phyloP scores from a whole-genome alignment of 768 basidiomycete species.

The Tulasnella sp. region DNA sequence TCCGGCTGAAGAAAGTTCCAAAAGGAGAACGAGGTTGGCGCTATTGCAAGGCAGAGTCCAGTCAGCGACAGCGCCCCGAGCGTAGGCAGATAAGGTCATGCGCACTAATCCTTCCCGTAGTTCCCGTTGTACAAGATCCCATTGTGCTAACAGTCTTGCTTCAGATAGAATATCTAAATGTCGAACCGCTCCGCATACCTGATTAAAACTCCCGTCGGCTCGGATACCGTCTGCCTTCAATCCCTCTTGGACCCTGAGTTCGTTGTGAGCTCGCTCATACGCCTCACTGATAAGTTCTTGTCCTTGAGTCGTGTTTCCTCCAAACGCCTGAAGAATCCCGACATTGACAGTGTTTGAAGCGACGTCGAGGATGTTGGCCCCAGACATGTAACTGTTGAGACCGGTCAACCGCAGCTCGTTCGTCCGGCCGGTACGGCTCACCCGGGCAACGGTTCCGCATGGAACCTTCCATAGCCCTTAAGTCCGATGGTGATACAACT shows the following conservation, averaged over 20 bases:
- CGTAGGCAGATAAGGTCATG: background rate
- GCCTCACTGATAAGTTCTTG: slow-evolving; percentile 45
- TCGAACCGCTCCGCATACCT: background rate
- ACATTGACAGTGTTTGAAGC: slow-evolving; percentile 15
- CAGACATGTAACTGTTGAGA: slow-evolving; percentile 36
- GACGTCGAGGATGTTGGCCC: slow-evolving; percentile 26
- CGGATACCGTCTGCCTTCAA: slow-evolving; percentile 59
- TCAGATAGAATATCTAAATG: background rate
- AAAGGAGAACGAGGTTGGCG: slow-evolving; percentile 57
- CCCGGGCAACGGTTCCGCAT: slow-evolving; percentile 31
- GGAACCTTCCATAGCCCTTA: background rate
- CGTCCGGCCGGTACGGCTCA: background rate
- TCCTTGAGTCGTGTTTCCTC: slow-evolving; percentile 36
- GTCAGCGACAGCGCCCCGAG: background rate
- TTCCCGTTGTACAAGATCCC: slow-evolving; percentile 68
- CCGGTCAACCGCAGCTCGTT: background rate
- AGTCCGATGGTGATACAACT: slow-evolving; percentile 18
- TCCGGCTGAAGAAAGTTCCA: slow-evolving; percentile 58
- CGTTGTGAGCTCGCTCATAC: slow-evolving; percentile 50
- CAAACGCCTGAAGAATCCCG: slow-evolving; percentile 18
- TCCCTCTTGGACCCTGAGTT: slow-evolving; percentile 48
- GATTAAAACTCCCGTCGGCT: slow-evolving; percentile 42
- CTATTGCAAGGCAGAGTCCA: slow-evolving; percentile 36
- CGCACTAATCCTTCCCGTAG: slow-evolving; percentile 54
- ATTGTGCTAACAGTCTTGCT: slow-evolving; percentile 42